Evolutionary conservation across 2,329 filamentous ascomycete species (phyloP), one percentile per base, ranked within the genome.

Genomic region (Rhynchosporium secalis): DNA sequence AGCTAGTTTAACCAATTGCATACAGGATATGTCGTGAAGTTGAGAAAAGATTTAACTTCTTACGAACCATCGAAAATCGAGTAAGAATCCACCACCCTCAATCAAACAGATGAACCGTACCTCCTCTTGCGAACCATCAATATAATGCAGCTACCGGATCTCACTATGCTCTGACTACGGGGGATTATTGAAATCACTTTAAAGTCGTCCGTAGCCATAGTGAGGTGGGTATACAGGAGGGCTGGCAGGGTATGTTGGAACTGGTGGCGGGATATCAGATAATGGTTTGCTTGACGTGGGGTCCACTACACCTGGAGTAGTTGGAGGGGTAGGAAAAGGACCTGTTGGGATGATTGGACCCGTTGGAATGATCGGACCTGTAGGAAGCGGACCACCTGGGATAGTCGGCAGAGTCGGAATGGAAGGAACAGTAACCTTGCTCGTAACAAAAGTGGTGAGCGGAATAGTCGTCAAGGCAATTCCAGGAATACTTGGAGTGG

Each of bases 201-300:
- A 10, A 10, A 36, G 4, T 51, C 48, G 13, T 36, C 48, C 29
- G 10, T 20, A 28, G n/a, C 36, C 54, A 13, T 56, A 56, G 8
- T 28, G 29, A 45, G 54, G 40, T 15, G 51, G 51, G 40, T 43
- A 41, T 10, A 33, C 47, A 36, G 40, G 54, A 36, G 54, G 54
- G 15, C 33, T 33, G 7, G 54, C 38, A 20, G 54, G 54, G 54
- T 56, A 56, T 40, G 54, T 56, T 56, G 43, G 54, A 36, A 45
- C 7, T 45, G 54, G 54, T 33, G 54, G 54, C 13, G 38, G 52
- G 31, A 43, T 43, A 38, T 29, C 45, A n/a, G 40, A 45, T 28
- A 45, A 33, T 2, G 54, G 33, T 13, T 46, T 56, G 54, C 40
- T 56, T 28, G 33, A 36, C 33, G 54, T 31, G 3, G 54, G 26